Evolutionary conservation across 306 rosid genomes (phyloP), one percentile per base, ranked within the genome.

Genomic region (Cucumis melo): DNA sequence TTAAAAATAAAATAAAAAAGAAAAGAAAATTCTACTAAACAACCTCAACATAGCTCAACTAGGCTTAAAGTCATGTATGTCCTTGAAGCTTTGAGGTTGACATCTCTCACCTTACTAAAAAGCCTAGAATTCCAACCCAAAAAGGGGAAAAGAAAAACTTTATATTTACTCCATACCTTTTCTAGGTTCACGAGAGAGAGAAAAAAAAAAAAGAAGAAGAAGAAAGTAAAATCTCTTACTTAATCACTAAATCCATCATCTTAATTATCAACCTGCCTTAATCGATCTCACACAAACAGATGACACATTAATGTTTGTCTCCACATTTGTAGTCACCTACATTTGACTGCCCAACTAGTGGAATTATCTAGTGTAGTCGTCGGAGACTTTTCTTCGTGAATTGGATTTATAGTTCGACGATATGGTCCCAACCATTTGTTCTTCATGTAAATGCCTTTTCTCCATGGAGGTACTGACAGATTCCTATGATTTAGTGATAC

Each of bases 371-470:
- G 29, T 32, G 5, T 32, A 0, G 79, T 65, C 0, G 79, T 65
- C 16, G 58, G 75, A 17, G 84, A n/a, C 0, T 44, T 79, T 11
- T 87, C 91, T 11, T 87, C 91, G 0, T 76, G 85, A 57, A 83
- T 76, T 65, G 74, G 84, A 78, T 85, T 91, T n/a, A 66, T 34
- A 0, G 90, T 91, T 44, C 92, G 84, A 7, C 80, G 74, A 73
- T 93, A 86, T 2, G 97, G 75, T 10, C 84, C 94, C 46, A 91
- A 87, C 96, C 96, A 93, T 61, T 91, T 93, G 21, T 86, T 90
- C 70, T 86, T 89, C 94, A 91, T 86, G 79, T 91, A 93, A 19
- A 84, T 85, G 77, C 84, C 81, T 61, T 85, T 93, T 8, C 97
- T 81, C 98, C 97, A 93, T 14, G 98, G 98, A 24, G 97, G 98